Evolutionary conservation across 345 rosid genomes (phyloP).

Genomic region (Jatropha curcas): DNA sequence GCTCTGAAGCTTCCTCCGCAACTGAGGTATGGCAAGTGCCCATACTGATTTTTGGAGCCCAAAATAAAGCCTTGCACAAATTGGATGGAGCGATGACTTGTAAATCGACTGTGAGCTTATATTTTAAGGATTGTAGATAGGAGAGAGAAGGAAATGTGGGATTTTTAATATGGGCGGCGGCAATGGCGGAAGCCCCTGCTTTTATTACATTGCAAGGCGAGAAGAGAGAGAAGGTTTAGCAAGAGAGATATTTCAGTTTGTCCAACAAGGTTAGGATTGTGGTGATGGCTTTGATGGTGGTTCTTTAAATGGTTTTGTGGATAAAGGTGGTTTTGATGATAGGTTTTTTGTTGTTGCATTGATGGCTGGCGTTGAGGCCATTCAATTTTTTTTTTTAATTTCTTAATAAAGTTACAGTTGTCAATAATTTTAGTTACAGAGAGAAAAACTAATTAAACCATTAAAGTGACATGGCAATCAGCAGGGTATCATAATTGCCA

Average conservation of each 20-base stretch:
- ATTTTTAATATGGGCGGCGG: slow-evolving; percentile 13
- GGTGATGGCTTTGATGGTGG: slow-evolving; percentile 37
- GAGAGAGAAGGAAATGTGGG: slow-evolving; percentile 38
- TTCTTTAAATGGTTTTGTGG: slow-evolving; percentile 52
- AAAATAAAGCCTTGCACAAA: slow-evolving; percentile 76
- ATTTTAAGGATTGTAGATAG: slow-evolving; percentile 39
- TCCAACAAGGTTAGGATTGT: slow-evolving; percentile 35
- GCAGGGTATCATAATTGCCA: too few relatives aligned
- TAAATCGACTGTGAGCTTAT: slow-evolving; percentile 60
- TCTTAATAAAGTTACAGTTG: neutral
- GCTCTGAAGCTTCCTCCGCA: slow-evolving; percentile 71
- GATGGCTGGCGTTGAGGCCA: slow-evolving; percentile 96
- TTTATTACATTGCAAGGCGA: slow-evolving; percentile 39
- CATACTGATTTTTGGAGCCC: slow-evolving; percentile 54
- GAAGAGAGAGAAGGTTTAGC: slow-evolving; percentile 36
- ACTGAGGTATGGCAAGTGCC: slow-evolving; percentile 53
- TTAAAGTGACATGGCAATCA: too few relatives aligned
- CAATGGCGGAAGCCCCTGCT: slow-evolving; percentile 26
- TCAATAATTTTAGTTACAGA: too few relatives aligned
- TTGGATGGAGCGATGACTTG: slow-evolving; percentile 83
- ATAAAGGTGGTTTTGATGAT: slow-evolving; percentile 57
- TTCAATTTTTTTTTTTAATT: too few relatives aligned
- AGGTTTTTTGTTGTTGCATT: slow-evolving; percentile 65
- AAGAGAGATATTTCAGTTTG: slow-evolving; percentile 43
- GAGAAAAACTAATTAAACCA: too few relatives aligned